Evolutionary conservation across 1,139 yeast species (phyloP).

Genomic region (Kodamaea sp.): DNA sequence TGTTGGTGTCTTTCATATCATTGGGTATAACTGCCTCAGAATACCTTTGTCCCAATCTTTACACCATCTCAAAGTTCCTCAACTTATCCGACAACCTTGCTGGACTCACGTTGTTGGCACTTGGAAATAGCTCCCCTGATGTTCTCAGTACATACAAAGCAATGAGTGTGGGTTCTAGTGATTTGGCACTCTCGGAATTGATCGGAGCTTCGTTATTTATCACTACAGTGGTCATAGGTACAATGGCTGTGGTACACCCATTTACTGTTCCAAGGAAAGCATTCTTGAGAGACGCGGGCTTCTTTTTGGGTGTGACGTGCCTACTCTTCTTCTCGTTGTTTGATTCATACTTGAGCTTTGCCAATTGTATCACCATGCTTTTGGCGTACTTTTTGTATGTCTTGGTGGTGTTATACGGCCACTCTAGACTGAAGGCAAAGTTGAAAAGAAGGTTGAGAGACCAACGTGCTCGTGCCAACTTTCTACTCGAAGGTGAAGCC

Average conservation of each 20-base stretch:
- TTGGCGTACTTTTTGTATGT: conserved; percentile 57
- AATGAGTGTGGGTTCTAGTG: conserved; percentile 63
- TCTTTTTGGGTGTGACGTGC: conserved; percentile 49
- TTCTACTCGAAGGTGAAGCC: conserved; percentile 2
- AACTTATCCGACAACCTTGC: conserved; percentile 76
- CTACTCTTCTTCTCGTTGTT: conserved; percentile 43
- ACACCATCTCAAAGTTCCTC: conserved; percentile 58
- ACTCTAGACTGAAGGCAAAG: conserved; percentile 25
- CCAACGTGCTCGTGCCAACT: conserved; percentile 33
- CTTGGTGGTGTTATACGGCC: conserved; percentile 35
- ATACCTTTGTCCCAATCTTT: conserved; percentile 72
- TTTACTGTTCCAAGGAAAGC: conserved; percentile 54
- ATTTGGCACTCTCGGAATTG: conserved; percentile 84
- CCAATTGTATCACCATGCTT: conserved; percentile 52
- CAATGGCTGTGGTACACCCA: conserved; percentile 69
- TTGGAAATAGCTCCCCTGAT: conserved; percentile 94
- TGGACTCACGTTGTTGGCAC: conserved; percentile 83
- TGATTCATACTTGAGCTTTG: conserved; percentile 45
- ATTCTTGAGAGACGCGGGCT: conserved; percentile 57
- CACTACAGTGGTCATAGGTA: conserved; percentile 73
- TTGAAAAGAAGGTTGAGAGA: conserved; percentile 23
- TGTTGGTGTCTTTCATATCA: conserved; percentile 52
- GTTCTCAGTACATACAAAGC: conserved; percentile 83
- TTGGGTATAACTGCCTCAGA: conserved; percentile 78
- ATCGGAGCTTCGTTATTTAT: conserved; percentile 84